phyloP scores from a whole-genome alignment of 2,329 filamentous ascomycete genomes.

The Xylariaceae sp. region DNA sequence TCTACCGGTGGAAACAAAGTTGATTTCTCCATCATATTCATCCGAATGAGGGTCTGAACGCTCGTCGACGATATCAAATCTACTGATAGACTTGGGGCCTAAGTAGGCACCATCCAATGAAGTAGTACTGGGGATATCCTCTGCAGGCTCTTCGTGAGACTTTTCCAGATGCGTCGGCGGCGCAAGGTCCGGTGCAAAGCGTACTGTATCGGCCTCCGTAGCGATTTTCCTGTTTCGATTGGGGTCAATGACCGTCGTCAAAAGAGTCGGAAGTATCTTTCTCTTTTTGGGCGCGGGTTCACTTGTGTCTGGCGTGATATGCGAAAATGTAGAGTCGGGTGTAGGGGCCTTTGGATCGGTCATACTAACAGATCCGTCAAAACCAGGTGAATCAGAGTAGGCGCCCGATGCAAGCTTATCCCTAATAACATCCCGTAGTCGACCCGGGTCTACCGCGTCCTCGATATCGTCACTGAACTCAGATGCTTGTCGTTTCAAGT shows the following conservation, averaged over 20 bases:
- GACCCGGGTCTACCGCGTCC: background rate
- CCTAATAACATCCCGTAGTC: background rate
- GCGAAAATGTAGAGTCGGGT: background rate
- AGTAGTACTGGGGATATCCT: background rate
- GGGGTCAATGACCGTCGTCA: slow-evolving; percentile 21
- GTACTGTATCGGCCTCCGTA: slow-evolving; percentile 26
- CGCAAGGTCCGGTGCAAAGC: background rate
- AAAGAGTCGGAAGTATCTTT: slow-evolving; percentile 22
- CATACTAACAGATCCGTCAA: background rate
- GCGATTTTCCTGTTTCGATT: slow-evolving; percentile 23
- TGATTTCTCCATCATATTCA: slow-evolving; percentile 13
- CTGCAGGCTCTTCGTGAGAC: background rate
- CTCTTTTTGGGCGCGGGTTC: slow-evolving; percentile 25
- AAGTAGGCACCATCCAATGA: slow-evolving; percentile 21
- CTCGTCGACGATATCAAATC: slow-evolving; percentile 24
- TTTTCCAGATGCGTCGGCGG: background rate
- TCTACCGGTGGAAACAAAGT: slow-evolving; percentile 6
- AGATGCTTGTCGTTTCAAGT: slow-evolving; percentile 22
- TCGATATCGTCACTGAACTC: slow-evolving; percentile 17
- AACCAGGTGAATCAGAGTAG: background rate
- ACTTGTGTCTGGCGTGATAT: background rate
- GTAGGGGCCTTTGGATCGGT: background rate
- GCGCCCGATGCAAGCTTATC: background rate
- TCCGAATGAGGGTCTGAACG: background rate
- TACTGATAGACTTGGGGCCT: slow-evolving; percentile 24